Evolutionary conservation across 345 rosid genomes (phyloP).

Genomic region (Clarkia xantiana): DNA sequence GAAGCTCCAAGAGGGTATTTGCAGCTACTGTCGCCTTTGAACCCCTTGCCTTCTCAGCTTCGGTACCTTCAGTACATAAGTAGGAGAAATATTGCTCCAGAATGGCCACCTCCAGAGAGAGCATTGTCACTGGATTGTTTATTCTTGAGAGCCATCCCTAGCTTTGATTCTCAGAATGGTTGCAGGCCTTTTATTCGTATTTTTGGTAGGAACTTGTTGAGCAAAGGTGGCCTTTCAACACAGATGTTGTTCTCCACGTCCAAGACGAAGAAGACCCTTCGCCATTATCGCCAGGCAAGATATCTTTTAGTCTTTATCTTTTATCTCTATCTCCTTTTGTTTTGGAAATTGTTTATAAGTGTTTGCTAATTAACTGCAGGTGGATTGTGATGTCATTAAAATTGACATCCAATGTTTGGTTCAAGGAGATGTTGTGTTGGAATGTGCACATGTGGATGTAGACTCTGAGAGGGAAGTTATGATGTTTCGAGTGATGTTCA

Average conservation of each 20-base stretch:
- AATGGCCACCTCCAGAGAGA: slow-evolving; percentile 98
- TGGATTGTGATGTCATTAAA: slow-evolving; percentile 87
- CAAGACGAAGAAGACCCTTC: slow-evolving; percentile 54
- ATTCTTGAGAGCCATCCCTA: slow-evolving; percentile 79
- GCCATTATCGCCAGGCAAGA: slow-evolving; percentile 73
- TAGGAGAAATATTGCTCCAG: slow-evolving; percentile 70
- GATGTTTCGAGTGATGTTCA: slow-evolving; percentile 98
- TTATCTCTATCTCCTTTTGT: background rate
- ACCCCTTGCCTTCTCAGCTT: slow-evolving; percentile 93
- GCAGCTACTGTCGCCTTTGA: slow-evolving; percentile 84
- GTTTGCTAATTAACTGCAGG: slow-evolving; percentile 33
- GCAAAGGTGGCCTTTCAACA: slow-evolving; percentile 60
- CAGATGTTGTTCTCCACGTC: slow-evolving; percentile 79
- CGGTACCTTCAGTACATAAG: slow-evolving; percentile 93
- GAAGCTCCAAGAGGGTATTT: slow-evolving; percentile 93
- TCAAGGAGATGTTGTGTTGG: slow-evolving; percentile 96
- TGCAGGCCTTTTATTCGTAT: slow-evolving; percentile 88
- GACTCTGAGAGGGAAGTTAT: slow-evolving; percentile 91
- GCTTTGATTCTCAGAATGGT: slow-evolving; percentile 78
- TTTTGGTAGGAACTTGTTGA: slow-evolving; percentile 65
- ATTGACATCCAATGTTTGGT: slow-evolving; percentile 93
- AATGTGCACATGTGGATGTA: slow-evolving; percentile 83
- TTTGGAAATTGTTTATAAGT: background rate
- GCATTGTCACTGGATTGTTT: slow-evolving; percentile 85
- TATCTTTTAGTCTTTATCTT: slow-evolving; percentile 5